These are phyloP conservation scores for Alternaria viburni DNA, from an alignment of 2,329 filamentous ascomycete genomes.

Conservation along the genomic window DNA sequence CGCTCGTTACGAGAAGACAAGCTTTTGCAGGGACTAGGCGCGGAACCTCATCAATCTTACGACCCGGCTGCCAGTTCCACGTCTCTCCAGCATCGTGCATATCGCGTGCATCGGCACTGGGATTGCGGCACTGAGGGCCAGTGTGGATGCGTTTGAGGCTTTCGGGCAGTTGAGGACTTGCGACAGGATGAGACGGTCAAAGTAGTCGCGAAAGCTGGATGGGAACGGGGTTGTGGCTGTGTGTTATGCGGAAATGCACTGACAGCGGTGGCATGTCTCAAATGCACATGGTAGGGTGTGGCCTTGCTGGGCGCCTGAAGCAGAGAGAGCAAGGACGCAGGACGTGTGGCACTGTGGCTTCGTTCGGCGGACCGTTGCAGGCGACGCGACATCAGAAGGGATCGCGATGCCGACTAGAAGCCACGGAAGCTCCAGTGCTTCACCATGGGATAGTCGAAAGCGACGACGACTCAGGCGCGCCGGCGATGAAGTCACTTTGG, in stretches of 20 bases:
- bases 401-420: constrained; percentile 1
- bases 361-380: constrained; percentile 8
- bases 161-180: background rate
- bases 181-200: constrained; percentile 2
- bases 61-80: background rate
- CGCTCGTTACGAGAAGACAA: background rate
- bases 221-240: constrained; percentile 14
- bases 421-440: background rate
- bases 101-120: background rate
- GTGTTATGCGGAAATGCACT: constrained; percentile 14
- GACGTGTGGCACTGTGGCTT: constrained; percentile 3
- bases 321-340: background rate
- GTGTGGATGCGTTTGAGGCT: background rate
- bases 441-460: constrained; percentile 4
- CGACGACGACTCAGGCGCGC: constrained; percentile 2
- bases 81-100: background rate
- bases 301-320: background rate
- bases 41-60: constrained; percentile 10
- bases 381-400: background rate
- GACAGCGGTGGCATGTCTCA: constrained; percentile 10
- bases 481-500: constrained; percentile 10
- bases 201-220: background rate
- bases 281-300: constrained; percentile 11
- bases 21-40: constrained; percentile 7
- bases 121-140: constrained; percentile 6